Percentiles rank a stretch among this genome's conserved stretches.
Conservation (phyloP, 805 yeast species). For the Sugiyamaella valdiviana region DNA sequence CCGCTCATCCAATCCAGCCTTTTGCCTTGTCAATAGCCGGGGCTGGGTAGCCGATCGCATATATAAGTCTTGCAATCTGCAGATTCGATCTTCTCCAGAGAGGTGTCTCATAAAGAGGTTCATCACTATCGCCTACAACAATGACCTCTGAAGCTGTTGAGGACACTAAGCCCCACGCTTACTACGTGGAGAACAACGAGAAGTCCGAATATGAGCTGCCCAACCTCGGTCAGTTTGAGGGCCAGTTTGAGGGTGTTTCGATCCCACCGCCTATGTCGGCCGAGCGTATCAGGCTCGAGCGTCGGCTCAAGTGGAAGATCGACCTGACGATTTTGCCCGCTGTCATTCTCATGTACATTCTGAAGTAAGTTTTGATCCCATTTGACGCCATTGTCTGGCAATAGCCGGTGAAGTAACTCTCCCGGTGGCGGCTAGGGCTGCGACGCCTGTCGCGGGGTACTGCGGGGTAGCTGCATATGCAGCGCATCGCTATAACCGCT, state of each 20-base stretch:
- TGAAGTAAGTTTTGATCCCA: too few species aligned
- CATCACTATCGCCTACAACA: neutral
- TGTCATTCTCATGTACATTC: constrained; percentile 28
- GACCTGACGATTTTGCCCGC: constrained; percentile 37
- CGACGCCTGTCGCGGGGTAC: too few species aligned
- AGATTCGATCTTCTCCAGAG: too few species aligned
- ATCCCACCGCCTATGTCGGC: constrained; percentile 28
- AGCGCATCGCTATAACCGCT: too few species aligned
- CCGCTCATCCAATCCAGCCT: too few species aligned
- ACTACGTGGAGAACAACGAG: neutral
- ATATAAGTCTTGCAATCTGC: neutral
- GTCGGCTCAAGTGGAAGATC: constrained; percentile 40
- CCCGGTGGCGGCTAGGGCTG: too few species aligned
- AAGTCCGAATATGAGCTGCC: constrained; percentile 5
- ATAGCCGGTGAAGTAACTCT: too few species aligned
- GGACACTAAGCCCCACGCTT: constrained; percentile 1
- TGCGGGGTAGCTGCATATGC: too few species aligned
- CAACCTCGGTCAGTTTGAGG: constrained; percentile 12
- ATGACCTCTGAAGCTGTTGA: neutral
- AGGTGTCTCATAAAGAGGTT: too few species aligned
- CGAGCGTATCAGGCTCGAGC: constrained; percentile 41
- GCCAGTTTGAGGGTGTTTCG: constrained; percentile 16
- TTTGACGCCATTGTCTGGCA: too few species aligned
- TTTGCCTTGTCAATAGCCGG: neutral
- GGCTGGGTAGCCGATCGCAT: neutral